Evolutionary conservation across 306 rosid genomes (phyloP), one percentile per base, ranked within the genome.

Genomic region (Malus domestica): DNA sequence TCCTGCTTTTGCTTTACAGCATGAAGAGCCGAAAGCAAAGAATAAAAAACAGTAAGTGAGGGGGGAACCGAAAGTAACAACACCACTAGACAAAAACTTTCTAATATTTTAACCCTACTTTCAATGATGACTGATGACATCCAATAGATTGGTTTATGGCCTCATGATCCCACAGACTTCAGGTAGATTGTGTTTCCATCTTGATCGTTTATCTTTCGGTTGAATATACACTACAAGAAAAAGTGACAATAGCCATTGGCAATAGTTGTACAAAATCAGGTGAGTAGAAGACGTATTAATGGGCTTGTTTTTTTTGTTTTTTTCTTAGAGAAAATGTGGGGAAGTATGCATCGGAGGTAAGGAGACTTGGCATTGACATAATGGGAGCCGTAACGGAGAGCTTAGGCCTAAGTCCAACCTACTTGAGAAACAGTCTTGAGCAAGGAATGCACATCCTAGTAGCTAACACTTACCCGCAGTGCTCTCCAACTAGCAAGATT

Each of bases 341-440:
- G 13, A 65, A 67, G 4, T 76, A n/a, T 66, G 72, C 72, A 1
- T 5, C 38, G 6, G 72, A 76, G 18, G 52, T 76, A 16, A 76
- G 35, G 29, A 57, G 14, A 52, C 6, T 66, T 65, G 13, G 64
- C 65, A 35, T 52, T 9, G 58, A 35, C 2, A 38, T 76, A 33
- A n/a, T 66, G 58, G 55, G 64, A 76, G 79, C 72, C 22, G 33
- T 66, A 6, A 22, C 35, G 65, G 79, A 76, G 72, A 76, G 79
- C 52, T 54, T 35, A 76, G 79, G 66, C 6, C 27, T 76, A 2
- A 33, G 54, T 15, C 65, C 79, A 76, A 66, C 57, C 19, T 52
- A 76, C 65, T 32, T 66, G 54, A 65, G 72, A 30, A 61, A 35
- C 60, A 76, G 44, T 14, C 23, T 76, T 35, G 55, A 67, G 52